Conservation (phyloP, 2,329 filamentous ascomycete species). For the Pyrenochaeta sp. region DNA sequence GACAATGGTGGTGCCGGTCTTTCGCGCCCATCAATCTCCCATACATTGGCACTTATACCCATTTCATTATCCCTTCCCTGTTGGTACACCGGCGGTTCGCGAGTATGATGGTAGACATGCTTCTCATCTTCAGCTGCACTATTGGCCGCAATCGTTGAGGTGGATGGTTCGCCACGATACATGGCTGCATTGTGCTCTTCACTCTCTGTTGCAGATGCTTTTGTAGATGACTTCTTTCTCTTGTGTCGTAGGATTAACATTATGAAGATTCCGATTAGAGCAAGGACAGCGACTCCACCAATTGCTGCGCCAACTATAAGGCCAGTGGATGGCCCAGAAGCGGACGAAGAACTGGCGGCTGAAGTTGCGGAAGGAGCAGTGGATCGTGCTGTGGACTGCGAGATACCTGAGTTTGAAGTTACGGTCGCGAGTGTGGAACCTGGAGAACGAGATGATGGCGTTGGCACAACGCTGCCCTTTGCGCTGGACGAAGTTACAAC, state of each 20-base stretch:
- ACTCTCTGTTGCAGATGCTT: background rate
- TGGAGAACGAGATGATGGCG: background rate
- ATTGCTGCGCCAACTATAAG: slow-evolving; percentile 20
- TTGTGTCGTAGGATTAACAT: slow-evolving; percentile 17
- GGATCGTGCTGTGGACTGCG: background rate
- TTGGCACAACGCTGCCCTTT: background rate
- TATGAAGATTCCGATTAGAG: slow-evolving; percentile 16
- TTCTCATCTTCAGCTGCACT: slow-evolving; percentile 5
- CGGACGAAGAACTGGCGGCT: slow-evolving; percentile 2
- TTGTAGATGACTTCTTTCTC: slow-evolving; percentile 3
- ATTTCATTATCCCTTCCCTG: slow-evolving; percentile 8
- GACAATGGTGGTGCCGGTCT: background rate
- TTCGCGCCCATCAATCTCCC: slow-evolving; percentile 19
- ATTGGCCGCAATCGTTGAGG: background rate
- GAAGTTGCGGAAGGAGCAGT: background rate
- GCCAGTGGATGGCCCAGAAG: slow-evolving; percentile 6
- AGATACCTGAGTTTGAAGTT: background rate
- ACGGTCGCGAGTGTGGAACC: background rate
- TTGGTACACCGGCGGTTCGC: background rate
- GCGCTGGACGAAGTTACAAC: background rate
- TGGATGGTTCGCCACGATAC: background rate
- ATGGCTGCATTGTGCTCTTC: background rate
- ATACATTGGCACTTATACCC: slow-evolving; percentile 17
- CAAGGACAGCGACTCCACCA: slow-evolving; percentile 16
- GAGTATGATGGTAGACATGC: background rate